phyloP scores from a whole-genome alignment of 2,329 filamentous ascomycete genomes.

The Paraphaeosphaeria sporulosa region DNA sequence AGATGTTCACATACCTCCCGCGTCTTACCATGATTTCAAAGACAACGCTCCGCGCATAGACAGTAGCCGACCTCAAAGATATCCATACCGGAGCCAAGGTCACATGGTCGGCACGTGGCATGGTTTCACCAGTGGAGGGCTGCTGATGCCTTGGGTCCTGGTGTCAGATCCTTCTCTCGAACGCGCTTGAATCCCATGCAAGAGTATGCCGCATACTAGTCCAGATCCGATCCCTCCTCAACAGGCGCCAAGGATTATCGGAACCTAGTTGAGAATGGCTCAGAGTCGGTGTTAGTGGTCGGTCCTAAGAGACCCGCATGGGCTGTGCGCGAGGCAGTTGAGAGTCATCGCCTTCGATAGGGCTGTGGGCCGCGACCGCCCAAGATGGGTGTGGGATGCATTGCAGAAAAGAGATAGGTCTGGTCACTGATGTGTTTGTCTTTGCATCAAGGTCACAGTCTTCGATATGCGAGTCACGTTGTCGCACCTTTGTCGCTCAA shows the following conservation, averaged over 20 bases:
- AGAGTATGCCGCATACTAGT: neutral
- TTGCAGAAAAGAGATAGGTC: too few relatives aligned
- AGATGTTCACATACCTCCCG: neutral
- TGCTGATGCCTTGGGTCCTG: neutral
- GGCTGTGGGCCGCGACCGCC: neutral
- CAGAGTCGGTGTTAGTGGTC: neutral
- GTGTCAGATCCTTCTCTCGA: constrained; percentile 2
- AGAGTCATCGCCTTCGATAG: too few relatives aligned
- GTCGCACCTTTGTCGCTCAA: too few relatives aligned
- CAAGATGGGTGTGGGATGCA: too few relatives aligned
- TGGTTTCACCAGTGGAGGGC: neutral
- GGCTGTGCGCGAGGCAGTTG: too few relatives aligned
- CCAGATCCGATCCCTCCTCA: neutral
- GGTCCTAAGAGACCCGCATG: neutral
- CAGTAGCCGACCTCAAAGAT: neutral
- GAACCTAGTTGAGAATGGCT: neutral
- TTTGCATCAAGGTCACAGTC: too few relatives aligned
- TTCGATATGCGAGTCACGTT: too few relatives aligned
- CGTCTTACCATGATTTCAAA: neutral
- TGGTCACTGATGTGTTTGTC: too few relatives aligned
- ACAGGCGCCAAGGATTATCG: neutral
- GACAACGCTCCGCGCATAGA: neutral
- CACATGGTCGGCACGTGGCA: neutral
- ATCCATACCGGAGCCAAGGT: neutral
- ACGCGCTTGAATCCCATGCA: neutral